Evolutionary conservation across 2,329 filamentous ascomycete genomes (phyloP), one percentile per base, ranked within the genome.

Genomic region (Pochonia chlamydosporia): DNA sequence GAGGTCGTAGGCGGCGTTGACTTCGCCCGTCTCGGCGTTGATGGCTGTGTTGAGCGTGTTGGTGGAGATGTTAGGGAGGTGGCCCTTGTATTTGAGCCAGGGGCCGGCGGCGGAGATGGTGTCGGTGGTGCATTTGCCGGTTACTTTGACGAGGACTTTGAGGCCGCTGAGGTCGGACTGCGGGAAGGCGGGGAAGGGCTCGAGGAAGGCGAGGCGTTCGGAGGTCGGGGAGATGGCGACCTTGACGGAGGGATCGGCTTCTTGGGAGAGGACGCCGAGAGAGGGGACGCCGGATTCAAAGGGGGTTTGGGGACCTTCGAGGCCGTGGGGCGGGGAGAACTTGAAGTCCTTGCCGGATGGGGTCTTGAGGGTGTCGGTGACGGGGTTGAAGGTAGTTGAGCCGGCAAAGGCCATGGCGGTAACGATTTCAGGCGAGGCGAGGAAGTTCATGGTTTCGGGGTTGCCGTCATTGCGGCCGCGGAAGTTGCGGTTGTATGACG

Each of bases 51-150:
- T 96, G 55, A 99, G 82, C 3, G 93, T 99, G 79, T 99, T 99
- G 63, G 89, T 89, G 58, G 85, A 87, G 67, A 99, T 99, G 75
- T 99, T 99, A 66, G 93, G 89, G 53, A 99, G 81, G 69, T 99
- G 93, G 53, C 93, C 93, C 77, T 97, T 97, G 82, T 97, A 99
- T 72, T 97, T 97, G 57, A 99, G 81, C 92, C 92, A 97, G 14
- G 92, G 92, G 5, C 92, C 92, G 1, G 92, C 92, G 28, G 92
- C 92, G 31, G 91, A 97, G 69, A 99, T 99, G 58, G 93, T 97
- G 70, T 99, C 93, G 37, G 93, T 99, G 48, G 93, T 99, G 77
- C 93, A 99, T 73, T 99, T 96, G 54, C 93, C 93, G 54, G 91
- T 87, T 54, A 97, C 87, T 73, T 97, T 97, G 76, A 95, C 92